These are phyloP conservation scores for Primulina tabacum DNA, from an alignment of 257 asterid genomes.

Conservation along the genomic window DNA sequence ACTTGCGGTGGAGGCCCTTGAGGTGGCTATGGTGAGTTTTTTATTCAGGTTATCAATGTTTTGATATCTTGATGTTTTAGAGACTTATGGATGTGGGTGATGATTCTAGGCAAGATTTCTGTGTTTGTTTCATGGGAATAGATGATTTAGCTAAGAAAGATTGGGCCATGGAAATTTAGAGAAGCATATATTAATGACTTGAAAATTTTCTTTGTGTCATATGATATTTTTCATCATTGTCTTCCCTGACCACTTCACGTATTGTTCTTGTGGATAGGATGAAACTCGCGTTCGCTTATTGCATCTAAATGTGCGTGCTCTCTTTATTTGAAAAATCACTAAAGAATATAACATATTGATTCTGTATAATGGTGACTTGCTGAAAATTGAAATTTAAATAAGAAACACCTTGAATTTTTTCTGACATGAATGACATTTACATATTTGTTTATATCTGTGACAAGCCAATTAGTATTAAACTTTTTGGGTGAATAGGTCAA, in stretches of 20 bases:
- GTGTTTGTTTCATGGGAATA: background rate
- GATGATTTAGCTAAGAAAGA: no score
- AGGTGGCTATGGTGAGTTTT: constrained; percentile 78
- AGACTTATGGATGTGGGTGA: background rate
- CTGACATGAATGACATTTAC: background rate
- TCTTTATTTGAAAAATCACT: no score
- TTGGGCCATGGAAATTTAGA: background rate
- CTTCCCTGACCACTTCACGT: background rate
- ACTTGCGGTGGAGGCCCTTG: constrained; percentile 74
- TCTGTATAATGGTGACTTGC: background rate
- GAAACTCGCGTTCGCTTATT: no score
- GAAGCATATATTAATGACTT: background rate
- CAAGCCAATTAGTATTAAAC: background rate
- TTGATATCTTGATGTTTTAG: background rate
- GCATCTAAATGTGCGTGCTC: no score
- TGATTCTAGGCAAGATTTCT: background rate
- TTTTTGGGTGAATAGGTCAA: constrained; percentile 43
- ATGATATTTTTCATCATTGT: background rate
- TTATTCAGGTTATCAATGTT: no score
- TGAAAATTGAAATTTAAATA: background rate
- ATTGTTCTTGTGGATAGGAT: no score
- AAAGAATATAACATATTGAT: no score
- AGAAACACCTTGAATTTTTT: background rate
- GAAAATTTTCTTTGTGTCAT: background rate
- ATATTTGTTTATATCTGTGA: no score